Evolutionary conservation across 108 stramenopile genomes (phyloP).

Genomic region (Fragilaria crotonensis): DNA sequence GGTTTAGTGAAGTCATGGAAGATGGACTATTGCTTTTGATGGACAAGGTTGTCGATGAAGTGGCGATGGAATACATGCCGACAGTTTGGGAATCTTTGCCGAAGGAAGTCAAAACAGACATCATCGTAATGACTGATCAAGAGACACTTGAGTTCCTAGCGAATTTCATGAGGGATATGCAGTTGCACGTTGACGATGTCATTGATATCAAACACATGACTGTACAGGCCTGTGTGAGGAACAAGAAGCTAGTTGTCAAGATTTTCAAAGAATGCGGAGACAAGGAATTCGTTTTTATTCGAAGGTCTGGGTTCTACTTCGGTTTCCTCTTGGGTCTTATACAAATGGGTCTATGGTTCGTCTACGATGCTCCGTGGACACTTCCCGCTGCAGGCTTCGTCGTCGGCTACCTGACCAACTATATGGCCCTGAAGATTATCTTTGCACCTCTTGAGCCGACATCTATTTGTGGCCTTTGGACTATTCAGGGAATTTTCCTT

Average conservation of each 20-base stretch:
- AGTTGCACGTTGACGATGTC: constrained; percentile 72
- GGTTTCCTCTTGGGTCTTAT: constrained; percentile 88
- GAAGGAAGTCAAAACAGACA: constrained; percentile 69
- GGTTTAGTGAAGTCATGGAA: constrained; percentile 78
- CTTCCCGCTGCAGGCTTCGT: constrained; percentile 67
- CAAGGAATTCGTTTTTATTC: constrained; percentile 88
- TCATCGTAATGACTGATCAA: constrained; percentile 61
- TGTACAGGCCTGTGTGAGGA: constrained; percentile 70
- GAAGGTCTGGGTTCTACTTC: constrained; percentile 84
- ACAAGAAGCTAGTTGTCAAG: constrained; percentile 82
- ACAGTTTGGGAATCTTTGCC: constrained; percentile 65
- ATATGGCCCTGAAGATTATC: constrained; percentile 88
- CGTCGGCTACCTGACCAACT: constrained; percentile 92
- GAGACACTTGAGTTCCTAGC: constrained; percentile 61
- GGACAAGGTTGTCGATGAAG: constrained; percentile 77
- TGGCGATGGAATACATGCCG: constrained; percentile 80
- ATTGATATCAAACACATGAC: constrained; percentile 88
- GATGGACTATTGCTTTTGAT: constrained; percentile 73
- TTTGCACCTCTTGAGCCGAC: constrained; percentile 85
- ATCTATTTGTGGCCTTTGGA: constrained; percentile 41
- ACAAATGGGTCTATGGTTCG: constrained; percentile 83
- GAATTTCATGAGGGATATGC: constrained; percentile 75
- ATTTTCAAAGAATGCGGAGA: constrained; percentile 92
- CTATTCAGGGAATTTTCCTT: constrained; percentile 88
- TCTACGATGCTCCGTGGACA: constrained; percentile 63